A percentile compares a stretch with the other conserved stretches of the same genome.
Conservation (phyloP, 495 filamentous ascomycete species). For the Podospora pseudocomata region DNA sequence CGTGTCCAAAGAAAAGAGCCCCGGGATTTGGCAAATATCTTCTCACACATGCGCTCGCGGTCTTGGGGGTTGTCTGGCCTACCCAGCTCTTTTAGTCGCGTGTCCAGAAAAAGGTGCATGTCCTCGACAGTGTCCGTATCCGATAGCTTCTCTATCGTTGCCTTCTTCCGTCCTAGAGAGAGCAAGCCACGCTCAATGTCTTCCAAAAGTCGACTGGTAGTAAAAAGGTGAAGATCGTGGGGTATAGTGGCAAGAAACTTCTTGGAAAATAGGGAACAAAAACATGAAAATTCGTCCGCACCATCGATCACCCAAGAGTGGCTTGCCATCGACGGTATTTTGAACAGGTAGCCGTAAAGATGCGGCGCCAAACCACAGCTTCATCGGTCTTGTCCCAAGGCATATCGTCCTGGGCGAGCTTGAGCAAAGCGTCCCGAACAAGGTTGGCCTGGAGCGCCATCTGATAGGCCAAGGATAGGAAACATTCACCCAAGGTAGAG, state of each 20-base stretch:
- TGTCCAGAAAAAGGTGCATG: conserved; percentile 26
- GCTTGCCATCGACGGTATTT: conserved; percentile 8
- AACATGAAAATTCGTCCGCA: conserved; percentile 24
- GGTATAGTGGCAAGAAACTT: conserved; percentile 15
- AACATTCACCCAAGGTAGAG: too few relatives aligned
- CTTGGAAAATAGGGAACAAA: conserved; percentile 17
- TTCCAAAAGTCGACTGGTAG: conserved; percentile 23
- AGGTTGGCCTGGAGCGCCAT: too few relatives aligned
- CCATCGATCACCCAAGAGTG: conserved; percentile 33
- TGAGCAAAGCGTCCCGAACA: too few relatives aligned
- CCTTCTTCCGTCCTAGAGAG: conserved; percentile 14
- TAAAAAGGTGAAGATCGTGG: conserved; percentile 20
- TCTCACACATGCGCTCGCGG: conserved; percentile 25
- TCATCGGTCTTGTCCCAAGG: conserved; percentile 23
- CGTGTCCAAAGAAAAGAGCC: conserved; percentile 37
- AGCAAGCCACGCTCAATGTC: conserved; percentile 24
- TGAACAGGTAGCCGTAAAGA: conserved; percentile 24
- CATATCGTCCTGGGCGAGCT: too few relatives aligned
- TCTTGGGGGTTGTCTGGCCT: conserved; percentile 17
- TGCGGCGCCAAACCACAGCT: conserved; percentile 20
- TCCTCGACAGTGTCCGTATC: conserved; percentile 27
- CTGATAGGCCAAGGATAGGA: too few relatives aligned
- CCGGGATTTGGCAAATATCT: conserved; percentile 31
- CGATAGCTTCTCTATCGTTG: conserved; percentile 9
- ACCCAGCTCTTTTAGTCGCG: conserved; percentile 21